Evolutionary conservation across 306 rosid species (phyloP).

Genomic region (Vigna trinervia): DNA sequence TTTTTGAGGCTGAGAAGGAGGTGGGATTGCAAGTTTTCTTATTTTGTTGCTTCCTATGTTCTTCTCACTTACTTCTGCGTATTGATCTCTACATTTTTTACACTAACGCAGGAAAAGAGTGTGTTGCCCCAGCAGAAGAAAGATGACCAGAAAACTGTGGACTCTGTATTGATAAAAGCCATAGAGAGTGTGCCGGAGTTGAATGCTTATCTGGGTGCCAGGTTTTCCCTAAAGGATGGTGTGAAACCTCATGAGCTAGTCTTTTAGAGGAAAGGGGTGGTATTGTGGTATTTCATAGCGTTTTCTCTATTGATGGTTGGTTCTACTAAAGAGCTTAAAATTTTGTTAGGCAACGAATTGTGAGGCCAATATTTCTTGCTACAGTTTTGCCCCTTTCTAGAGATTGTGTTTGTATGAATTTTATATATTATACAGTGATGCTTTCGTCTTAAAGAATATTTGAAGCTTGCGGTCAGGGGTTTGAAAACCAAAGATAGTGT

Average conservation of each 20-base stretch:
- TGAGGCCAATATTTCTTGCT: not conserved
- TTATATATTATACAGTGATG: not conserved
- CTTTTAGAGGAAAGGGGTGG: conserved; percentile 30
- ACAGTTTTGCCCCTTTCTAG: conserved; percentile 7
- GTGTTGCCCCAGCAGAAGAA: conserved; percentile 76
- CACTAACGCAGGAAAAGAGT: conserved; percentile 62
- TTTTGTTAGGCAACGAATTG: not conserved
- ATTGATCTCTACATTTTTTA: not conserved
- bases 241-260: conserved; percentile 49
- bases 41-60: not conserved
- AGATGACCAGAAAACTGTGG: conserved; percentile 81
- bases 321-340: too few relatives aligned
- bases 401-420: conserved; percentile 21
- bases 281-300: conserved; percentile 3
- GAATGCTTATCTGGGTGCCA: conserved; percentile 74
- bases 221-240: conserved; percentile 56
- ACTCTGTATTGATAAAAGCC: conserved; percentile 61
- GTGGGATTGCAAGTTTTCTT: conserved; percentile 33
- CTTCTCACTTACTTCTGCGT: not conserved
- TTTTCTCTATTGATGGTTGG: not conserved
- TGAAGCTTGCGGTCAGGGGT: too few relatives aligned
- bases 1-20: conserved; percentile 72
- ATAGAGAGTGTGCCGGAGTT: conserved; percentile 73
- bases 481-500: too few relatives aligned
- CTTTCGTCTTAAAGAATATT: too few relatives aligned